Evolutionary conservation across 2,329 filamentous ascomycete species (phyloP), one percentile per base, ranked within the genome.

Genomic region (Aspergillus tanneri): DNA sequence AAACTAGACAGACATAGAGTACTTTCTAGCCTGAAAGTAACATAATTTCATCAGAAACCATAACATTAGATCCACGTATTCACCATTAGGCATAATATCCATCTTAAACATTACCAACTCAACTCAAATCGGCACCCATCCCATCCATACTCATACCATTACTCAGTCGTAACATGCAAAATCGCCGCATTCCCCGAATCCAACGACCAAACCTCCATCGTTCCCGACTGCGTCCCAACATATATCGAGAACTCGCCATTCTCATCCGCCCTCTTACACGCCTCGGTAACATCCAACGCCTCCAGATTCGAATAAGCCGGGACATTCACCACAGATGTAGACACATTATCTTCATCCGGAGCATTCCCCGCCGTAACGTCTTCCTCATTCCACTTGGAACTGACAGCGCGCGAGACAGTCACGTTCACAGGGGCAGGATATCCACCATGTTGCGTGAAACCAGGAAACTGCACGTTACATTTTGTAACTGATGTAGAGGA

Each of bases 391-490:
- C 53, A 55, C 19, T 46, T 38, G 1, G 50, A 53, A 1, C 38
- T 50, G 4, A 44, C 25, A 3, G 53, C 53, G 9, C 32, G 41
- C 12, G 28, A 21, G 3, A 50, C 43, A 1, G 53, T 55, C 12
- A 55, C 9, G 18, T 53, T 53, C 9, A 53, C 44, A 1, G 41
- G 38, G n/a, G 27, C 28, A n/a, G n/a, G n/a, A n/a, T n/a, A n/a
- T 22, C 34, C 11, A 7, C 43, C 24, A 1, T 25, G 44, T 9
- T 36, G 35, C 4, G 43, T 44, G n/a, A 55, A 53, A 9, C 50
- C 50, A 3, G 53, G 50, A n/a, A 55, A 53, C 11, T 55, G 53
- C 5, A 55, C 44, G 5, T 41, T 50, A n/a, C 53, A 55, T 21
- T 36, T 19, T 6, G 24, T 48, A 28, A 49, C 14, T n/a, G n/a